Evolutionary conservation across 179 eudicot genomes (phyloP).

Genomic region (Drosera spatulata): DNA sequence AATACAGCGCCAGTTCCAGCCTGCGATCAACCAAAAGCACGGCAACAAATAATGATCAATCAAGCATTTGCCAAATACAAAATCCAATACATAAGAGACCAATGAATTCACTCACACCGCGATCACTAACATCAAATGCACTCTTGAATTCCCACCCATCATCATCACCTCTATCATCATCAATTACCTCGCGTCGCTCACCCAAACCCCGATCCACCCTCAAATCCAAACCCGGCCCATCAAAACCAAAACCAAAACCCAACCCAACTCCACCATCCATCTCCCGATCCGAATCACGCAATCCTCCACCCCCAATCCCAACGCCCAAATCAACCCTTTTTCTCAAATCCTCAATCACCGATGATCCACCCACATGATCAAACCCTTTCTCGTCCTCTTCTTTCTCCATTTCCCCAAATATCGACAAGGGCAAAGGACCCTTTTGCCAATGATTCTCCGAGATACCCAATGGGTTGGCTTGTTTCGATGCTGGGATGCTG

Average conservation of each 20-base stretch:
- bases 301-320: conserved; percentile 7
- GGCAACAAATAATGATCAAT: background rate
- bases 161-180: conserved; percentile 15
- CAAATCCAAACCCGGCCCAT: conserved; percentile 5
- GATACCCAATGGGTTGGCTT: conserved; percentile 11
- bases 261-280: conserved; percentile 17
- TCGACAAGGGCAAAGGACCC: conserved; percentile 66
- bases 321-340: conserved; percentile 4
- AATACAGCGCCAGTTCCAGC: conserved; percentile 5
- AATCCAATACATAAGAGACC: background rate
- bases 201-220: conserved; percentile 3
- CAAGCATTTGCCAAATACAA: too few relatives aligned
- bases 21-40: conserved; percentile 1
- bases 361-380: conserved; percentile 2
- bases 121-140: conserved; percentile 24
- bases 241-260: conserved; percentile 6
- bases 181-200: conserved; percentile 18
- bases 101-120: conserved; percentile 17
- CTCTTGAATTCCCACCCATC: conserved; percentile 67
- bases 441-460: conserved; percentile 13
- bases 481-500: conserved; percentile 7
- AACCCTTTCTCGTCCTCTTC: conserved; percentile 23
- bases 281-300: conserved; percentile 16
- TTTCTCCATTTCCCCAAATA: conserved; percentile 38
- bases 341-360: conserved; percentile 8